Evolutionary conservation across 495 filamentous ascomycete species (phyloP).

Genomic region (Neurospora pannonica): DNA sequence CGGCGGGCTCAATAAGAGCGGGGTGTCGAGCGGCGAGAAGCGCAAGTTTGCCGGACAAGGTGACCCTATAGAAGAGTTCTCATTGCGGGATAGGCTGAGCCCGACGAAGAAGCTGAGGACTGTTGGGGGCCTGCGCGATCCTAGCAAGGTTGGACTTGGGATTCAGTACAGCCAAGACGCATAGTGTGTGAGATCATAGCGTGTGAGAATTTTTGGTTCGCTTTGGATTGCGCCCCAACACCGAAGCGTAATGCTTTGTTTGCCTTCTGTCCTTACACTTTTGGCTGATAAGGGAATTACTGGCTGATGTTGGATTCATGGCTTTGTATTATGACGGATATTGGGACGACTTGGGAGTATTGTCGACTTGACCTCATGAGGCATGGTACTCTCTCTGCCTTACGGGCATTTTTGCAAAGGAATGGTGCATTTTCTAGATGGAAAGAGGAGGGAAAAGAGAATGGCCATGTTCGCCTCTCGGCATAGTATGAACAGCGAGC

Average conservation of each 20-base stretch:
- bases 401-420: background rate
- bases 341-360: background rate
- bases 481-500: background rate
- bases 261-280: background rate
- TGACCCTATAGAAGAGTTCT: slow-evolving; percentile 13
- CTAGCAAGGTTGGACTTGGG: slow-evolving; percentile 49
- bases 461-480: background rate
- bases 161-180: slow-evolving; percentile 40
- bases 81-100: slow-evolving; percentile 24
- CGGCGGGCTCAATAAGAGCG: slow-evolving; percentile 54
- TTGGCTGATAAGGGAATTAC: background rate
- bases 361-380: background rate
- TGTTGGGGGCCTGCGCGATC: slow-evolving; percentile 25
- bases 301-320: background rate
- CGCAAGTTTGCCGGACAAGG: slow-evolving; percentile 44
- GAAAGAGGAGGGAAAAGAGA: background rate
- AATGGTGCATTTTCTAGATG: background rate
- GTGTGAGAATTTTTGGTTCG: background rate
- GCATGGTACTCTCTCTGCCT: background rate
- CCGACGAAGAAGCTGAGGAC: slow-evolving; percentile 53
- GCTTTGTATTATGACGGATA: background rate
- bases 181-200: slow-evolving; percentile 2
- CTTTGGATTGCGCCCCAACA: background rate
- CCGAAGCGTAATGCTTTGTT: background rate
- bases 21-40: slow-evolving; percentile 36